These are phyloP conservation scores for Colletotrichum sp. DNA, from an alignment of 2,329 filamentous ascomycete genomes.

Conservation along the genomic window DNA sequence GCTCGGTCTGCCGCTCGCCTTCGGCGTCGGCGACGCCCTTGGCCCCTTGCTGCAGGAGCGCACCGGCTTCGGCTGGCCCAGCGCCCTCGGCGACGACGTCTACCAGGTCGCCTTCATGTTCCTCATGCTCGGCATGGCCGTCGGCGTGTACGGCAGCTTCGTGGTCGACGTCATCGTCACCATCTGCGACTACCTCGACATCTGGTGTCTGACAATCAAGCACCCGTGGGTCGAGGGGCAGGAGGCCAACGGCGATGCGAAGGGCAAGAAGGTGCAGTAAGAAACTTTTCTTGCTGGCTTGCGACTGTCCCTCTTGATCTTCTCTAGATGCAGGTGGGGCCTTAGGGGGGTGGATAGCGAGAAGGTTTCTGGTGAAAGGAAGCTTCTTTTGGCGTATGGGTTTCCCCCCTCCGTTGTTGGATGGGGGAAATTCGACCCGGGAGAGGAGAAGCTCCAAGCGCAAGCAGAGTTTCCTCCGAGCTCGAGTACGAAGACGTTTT, in stretches of 20 bases:
- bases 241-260: constrained; percentile 32
- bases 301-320: neutral
- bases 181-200: constrained; percentile 97
- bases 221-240: constrained; percentile 64
- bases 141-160: constrained; percentile 97
- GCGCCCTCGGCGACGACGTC: constrained; percentile 73
- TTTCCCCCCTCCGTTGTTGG: neutral
- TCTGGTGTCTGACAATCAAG: constrained; percentile 98
- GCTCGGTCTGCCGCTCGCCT: constrained; percentile 76
- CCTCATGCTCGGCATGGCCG: constrained; percentile 79
- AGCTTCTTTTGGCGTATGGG: neutral
- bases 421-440: neutral
- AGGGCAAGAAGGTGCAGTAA: constrained; percentile 46
- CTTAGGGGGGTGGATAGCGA: neutral
- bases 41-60: constrained; percentile 70
- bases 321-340: neutral
- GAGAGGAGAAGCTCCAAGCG: neutral
- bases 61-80: constrained; percentile 75
- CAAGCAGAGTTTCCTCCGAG: neutral
- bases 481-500: neutral
- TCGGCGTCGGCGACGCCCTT: constrained; percentile 80
- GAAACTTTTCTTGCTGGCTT: neutral
- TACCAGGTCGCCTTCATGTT: constrained; percentile 95
- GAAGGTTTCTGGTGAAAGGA: neutral
- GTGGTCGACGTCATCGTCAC: constrained; percentile 96